A percentile compares a stretch with the other conserved stretches of the same genome.
phyloP scores from a whole-genome alignment of 1,139 yeast species.

The Geotrichum reessii region DNA sequence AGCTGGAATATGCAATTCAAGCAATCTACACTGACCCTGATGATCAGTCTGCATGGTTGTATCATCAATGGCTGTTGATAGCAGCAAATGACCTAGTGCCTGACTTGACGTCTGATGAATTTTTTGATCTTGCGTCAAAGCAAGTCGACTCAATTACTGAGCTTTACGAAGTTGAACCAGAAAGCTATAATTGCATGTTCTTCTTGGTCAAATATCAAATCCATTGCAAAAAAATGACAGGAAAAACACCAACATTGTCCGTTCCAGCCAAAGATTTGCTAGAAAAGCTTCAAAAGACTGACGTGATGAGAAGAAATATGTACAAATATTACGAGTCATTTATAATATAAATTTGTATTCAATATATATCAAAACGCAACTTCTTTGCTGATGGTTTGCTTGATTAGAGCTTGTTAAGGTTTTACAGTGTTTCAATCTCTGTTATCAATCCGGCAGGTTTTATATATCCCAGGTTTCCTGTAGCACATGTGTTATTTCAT shows the following conservation, averaged over 20 bases:
- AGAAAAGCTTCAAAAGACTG: conserved; percentile 48
- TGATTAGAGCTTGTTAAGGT: no score
- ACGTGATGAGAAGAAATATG: conserved; percentile 59
- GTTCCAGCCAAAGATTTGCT: conserved; percentile 31
- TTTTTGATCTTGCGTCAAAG: conserved; percentile 27
- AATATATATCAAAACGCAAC: no score
- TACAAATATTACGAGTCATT: conserved; percentile 9
- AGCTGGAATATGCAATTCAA: conserved; percentile 63
- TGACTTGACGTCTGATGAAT: conserved; percentile 25
- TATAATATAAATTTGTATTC: not conserved
- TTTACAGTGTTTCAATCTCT: no score
- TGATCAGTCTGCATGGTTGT: conserved; percentile 90
- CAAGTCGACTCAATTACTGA: conserved; percentile 34
- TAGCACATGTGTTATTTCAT: no score
- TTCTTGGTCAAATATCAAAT: conserved; percentile 29
- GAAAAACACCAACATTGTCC: conserved; percentile 14
- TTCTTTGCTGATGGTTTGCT: no score
- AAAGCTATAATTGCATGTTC: conserved; percentile 38
- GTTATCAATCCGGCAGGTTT: no score
- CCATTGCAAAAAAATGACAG: conserved; percentile 6
- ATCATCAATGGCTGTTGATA: conserved; percentile 73
- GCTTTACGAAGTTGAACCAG: conserved; percentile 38
- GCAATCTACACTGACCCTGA: conserved; percentile 92
- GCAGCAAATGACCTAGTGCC: conserved; percentile 44
- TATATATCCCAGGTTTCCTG: no score